Evolutionary conservation across 1,284 basidiomycete genomes (phyloP).

Genomic region (Psilocybe mexicana): DNA sequence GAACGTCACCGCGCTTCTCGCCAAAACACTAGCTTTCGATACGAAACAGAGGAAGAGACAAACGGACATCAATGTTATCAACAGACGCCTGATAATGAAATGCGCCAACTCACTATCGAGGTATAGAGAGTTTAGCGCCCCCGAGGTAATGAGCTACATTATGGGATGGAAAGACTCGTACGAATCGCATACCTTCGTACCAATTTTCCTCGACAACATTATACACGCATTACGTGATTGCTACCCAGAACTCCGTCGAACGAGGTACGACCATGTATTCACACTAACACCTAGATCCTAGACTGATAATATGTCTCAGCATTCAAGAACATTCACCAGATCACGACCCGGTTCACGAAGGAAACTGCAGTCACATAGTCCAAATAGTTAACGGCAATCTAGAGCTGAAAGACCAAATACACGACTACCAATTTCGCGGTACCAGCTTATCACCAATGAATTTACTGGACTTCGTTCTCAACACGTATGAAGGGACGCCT

Average conservation of each 20-base stretch:
- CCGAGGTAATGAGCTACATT: slow-evolving; percentile 30
- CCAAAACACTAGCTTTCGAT: slow-evolving; percentile 1
- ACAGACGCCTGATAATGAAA: background rate
- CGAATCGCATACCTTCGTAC: slow-evolving; percentile 4
- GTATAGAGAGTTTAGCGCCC: slow-evolving; percentile 36
- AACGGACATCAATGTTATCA: background rate
- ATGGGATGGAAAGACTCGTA: slow-evolving; percentile 15
- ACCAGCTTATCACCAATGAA: slow-evolving; percentile 15
- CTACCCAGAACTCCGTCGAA: too few relatives aligned
- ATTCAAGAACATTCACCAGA: too few relatives aligned
- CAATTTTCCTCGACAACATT: background rate
- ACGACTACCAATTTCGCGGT: slow-evolving; percentile 29
- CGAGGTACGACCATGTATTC: too few relatives aligned
- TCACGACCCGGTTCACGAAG: too few relatives aligned
- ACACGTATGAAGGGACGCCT: slow-evolving; percentile 28
- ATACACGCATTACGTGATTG: too few relatives aligned
- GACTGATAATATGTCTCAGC: too few relatives aligned
- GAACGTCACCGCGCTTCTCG: slow-evolving; percentile 14
- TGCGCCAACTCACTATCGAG: slow-evolving; percentile 29
- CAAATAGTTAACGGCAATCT: background rate
- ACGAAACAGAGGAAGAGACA: background rate
- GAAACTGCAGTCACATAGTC: too few relatives aligned
- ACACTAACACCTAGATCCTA: too few relatives aligned
- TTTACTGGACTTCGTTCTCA: slow-evolving; percentile 22
- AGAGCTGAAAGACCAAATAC: slow-evolving; percentile 22